These are phyloP conservation scores for Phoma sp. DNA, from an alignment of 2,329 filamentous ascomycete genomes.

Conservation along the genomic window DNA sequence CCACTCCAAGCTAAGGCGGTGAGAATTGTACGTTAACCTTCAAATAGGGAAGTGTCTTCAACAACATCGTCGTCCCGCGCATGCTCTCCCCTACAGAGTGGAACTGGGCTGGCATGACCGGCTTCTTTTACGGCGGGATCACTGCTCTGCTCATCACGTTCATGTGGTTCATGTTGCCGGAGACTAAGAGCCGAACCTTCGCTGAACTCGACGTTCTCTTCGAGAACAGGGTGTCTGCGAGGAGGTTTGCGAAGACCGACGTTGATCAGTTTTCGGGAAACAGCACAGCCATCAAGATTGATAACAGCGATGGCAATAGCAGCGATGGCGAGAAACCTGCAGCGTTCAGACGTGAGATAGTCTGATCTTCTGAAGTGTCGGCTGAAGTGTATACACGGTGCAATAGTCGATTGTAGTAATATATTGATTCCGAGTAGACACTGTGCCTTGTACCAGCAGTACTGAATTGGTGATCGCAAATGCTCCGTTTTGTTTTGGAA, in stretches of 20 bases:
- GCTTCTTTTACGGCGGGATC: conserved; percentile 85
- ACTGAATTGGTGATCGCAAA: not conserved
- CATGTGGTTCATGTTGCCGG: conserved; percentile 62
- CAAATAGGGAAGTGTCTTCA: conserved; percentile 63
- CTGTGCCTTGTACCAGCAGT: not conserved
- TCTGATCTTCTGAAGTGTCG: not conserved
- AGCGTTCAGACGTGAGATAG: conserved; percentile 4
- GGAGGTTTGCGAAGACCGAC: conserved; percentile 15
- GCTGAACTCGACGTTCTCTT: conserved; percentile 51
- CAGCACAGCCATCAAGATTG: conserved; percentile 9
- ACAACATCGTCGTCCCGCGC: conserved; percentile 74
- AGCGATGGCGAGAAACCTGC: conserved; percentile 14
- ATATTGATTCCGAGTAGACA: not conserved
- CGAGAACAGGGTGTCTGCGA: conserved; percentile 27
- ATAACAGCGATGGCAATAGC: conserved; percentile 8
- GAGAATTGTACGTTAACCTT: conserved; percentile 58
- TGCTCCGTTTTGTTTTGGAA: not conserved
- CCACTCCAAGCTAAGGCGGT: conserved; percentile 83
- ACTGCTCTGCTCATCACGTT: conserved; percentile 71
- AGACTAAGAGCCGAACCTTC: conserved; percentile 47
- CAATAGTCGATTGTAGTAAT: not conserved
- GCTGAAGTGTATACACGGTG: not conserved
- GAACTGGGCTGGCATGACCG: conserved; percentile 76
- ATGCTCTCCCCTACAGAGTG: conserved; percentile 61
- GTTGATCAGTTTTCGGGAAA: conserved; percentile 19